These are phyloP conservation scores for Cyclotella baltica DNA, from an alignment of 108 stramenopile species.

Conservation along the genomic window DNA sequence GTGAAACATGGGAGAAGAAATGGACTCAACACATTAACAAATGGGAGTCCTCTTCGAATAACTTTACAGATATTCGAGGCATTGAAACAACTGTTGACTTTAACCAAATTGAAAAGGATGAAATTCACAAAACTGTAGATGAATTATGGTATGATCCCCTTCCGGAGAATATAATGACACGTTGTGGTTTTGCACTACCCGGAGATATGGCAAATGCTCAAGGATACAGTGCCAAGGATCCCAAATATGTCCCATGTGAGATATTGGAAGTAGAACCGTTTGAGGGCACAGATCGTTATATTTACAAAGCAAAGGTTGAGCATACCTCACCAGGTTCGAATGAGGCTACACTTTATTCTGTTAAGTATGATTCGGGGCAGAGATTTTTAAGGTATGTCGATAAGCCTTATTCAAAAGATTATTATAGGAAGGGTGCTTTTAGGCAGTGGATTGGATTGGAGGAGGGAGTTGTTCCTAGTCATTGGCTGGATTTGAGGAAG, in stretches of 20 bases:
- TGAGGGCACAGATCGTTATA: conserved; percentile 9
- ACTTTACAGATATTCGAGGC: conserved; percentile 23
- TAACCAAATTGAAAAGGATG: conserved; percentile 1
- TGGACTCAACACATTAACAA: conserved; percentile 51
- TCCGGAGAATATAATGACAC: conserved; percentile 58
- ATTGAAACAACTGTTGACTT: conserved; percentile 18
- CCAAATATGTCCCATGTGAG: conserved; percentile 14
- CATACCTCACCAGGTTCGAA: conserved; percentile 1
- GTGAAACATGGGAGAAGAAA: conserved; percentile 1
- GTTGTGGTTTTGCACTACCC: conserved; percentile 50
- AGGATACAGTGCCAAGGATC: not conserved
- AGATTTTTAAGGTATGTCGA: conserved; percentile 32
- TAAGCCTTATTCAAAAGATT: conserved; percentile 39
- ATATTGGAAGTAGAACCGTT: conserved; percentile 7
- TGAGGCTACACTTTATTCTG: not conserved
- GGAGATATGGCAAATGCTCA: not conserved
- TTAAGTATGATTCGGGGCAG: conserved; percentile 31
- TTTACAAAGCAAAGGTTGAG: conserved; percentile 4
- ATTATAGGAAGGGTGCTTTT: conserved; percentile 41
- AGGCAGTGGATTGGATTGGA: conserved; percentile 49
- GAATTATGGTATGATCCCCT: conserved; percentile 68
- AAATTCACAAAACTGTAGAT: conserved; percentile 54
- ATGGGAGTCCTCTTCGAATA: conserved; percentile 37
- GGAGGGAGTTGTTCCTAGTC: conserved; percentile 44
- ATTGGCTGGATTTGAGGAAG: conserved; percentile 29